Evolutionary conservation across 2,329 filamentous ascomycete genomes (phyloP).

Genomic region (Thermoascus crustaceus): DNA sequence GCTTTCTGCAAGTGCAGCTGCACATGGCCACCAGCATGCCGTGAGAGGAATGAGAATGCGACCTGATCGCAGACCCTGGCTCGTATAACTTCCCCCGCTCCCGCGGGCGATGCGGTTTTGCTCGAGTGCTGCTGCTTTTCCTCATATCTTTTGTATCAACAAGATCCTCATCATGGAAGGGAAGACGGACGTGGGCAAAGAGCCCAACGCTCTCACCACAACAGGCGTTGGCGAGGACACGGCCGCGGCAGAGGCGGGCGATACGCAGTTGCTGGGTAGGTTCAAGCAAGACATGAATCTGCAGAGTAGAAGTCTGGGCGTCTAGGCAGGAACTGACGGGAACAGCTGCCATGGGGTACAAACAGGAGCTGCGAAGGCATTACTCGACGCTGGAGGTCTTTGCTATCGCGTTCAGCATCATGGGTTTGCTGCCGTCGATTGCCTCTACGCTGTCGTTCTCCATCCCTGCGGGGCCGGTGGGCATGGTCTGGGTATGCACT

Average conservation of each 20-base stretch:
- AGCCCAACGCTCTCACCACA: neutral
- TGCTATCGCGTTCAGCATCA: constrained; percentile 52
- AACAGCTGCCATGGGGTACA: constrained; percentile 38
- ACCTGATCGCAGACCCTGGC: too few species aligned
- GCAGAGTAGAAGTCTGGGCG: neutral
- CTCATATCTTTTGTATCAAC: too few species aligned
- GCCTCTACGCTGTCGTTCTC: constrained; percentile 52
- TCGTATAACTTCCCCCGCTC: too few species aligned
- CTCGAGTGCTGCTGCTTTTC: too few species aligned
- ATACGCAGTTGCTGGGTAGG: constrained; percentile 20
- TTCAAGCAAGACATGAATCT: neutral
- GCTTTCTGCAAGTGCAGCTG: too few species aligned
- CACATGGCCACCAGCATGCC: too few species aligned
- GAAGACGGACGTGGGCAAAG: neutral
- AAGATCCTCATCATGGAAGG: neutral
- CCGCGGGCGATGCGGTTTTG: too few species aligned
- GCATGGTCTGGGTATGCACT: constrained; percentile 50
- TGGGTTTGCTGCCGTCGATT: constrained; percentile 55
- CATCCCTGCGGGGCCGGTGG: constrained; percentile 51
- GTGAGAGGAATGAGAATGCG: too few species aligned
- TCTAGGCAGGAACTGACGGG: neutral
- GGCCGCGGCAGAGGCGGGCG: constrained; percentile 13
- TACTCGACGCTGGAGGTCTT: constrained; percentile 57
- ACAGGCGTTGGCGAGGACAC: constrained; percentile 6
- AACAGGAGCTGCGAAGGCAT: constrained; percentile 54